Base-by-base conservation (phyloP, 2,329 filamentous ascomycete genomes). In the Pseudonectria buxi region DNA sequence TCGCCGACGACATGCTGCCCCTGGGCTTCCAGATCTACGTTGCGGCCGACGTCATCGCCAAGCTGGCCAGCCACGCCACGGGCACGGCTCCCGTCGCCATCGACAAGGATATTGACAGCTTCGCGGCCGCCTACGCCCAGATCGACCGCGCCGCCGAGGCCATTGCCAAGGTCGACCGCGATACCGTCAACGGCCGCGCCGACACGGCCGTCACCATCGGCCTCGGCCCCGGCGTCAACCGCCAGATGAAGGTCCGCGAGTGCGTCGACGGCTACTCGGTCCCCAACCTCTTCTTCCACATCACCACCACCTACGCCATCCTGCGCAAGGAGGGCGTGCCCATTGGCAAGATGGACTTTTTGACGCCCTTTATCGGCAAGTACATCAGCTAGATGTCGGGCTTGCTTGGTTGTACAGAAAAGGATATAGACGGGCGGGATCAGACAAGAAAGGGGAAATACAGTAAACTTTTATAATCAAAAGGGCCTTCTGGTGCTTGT, bases 201-300 rank as follows among this genome's bases (percentile, higher is more conserved):
- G 43, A 37, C 12, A 51, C 55, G 26, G 41, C 30, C 4, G 51
- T 65, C n/a, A 37, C 43, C 14, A 33, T 63, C 4, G 51, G 44
- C 3, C n/a, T 64, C 6, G 62, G 61, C 2, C 45, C 51, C 13
- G 42, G 44, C 25, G 56, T 51, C 40, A 42, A 33, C n/a, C 50
- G 39, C 24, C 26, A 50, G 27, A 35, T 61, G 32, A 38, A 45
- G 25, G 51, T 45, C 31, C 22, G 45, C 30, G 56, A 62, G 3
- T 82, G 75, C 50, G 50, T 74, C 14, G 50, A 58, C 27, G 58
- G 58, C 3, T 76, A 69, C 54, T 65, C 59, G 4, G 36, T 78
- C 28, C 77, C 79, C 14, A 81, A 83, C 50, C 57, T 81, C 46
- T 81, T 68, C 61, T 85, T 84, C 58, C 81, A 84, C 52, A 45